Evolutionary conservation across 2,329 filamentous ascomycete genomes (phyloP), one percentile per base, ranked within the genome.

Genomic region (Cladosporium austrohemisphaericum): DNA sequence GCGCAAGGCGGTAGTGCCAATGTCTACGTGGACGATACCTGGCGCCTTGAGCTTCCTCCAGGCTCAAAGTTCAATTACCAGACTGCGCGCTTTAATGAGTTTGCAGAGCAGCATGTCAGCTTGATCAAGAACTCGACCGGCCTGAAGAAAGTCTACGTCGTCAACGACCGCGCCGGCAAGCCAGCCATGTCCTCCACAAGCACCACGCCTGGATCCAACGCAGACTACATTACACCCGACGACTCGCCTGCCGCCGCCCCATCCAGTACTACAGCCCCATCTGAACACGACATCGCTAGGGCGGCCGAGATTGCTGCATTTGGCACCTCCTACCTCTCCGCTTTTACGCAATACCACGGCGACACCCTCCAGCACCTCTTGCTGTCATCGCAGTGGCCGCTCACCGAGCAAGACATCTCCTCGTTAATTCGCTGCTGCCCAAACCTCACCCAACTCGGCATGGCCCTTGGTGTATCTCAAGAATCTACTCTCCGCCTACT

Each of bases 371-470:
- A 72, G 35, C 77, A 81, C 55, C 71, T 84, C 5, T 71, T 83
- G 2, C 71, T 84, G 4, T 72, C 74, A 2, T 73, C 80, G 26
- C 68, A 73, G 35, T 83, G 79, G 78, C 65, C 71, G 14, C 68
- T 83, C 2, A 71, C 72, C 13, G 67, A 71, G 2, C 61, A 68
- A 1, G 68, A 76, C 4, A 65, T 83, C 7, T 71, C 70, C 25
- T 71, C 73, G 6, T 64, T 83, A 5, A 75, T 79, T 25, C 73
- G 75, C 41, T 65, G 65, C 8, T 80, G 78, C 51, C 78, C 80
- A 0, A 72, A 81, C 46, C 66, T 84, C 11, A 78, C 81, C 52
- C 79, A 84, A 56, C 66, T 84, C 1, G 78, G 72, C 20, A 65
- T 82, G 18, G 73, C 77, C 6, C 68, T 76, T 13, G 67, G 73